Evolutionary conservation across 2,329 filamentous ascomycete species (phyloP).

Genomic region (Zymoseptoria brevis): DNA sequence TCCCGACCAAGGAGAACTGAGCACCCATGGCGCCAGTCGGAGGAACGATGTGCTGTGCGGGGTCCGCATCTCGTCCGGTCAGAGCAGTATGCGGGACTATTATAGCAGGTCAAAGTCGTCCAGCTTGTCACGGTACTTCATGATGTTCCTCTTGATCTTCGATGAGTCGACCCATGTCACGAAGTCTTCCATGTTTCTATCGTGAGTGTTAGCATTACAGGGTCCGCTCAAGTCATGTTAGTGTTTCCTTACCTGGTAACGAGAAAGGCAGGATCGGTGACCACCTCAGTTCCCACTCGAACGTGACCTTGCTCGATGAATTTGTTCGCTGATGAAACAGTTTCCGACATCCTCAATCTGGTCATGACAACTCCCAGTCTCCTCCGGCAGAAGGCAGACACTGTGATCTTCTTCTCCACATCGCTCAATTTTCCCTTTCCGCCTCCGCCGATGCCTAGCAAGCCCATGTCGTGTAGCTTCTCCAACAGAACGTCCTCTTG

Average conservation of each 20-base stretch:
- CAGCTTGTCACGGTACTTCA: constrained; percentile 89
- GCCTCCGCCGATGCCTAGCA: constrained; percentile 62
- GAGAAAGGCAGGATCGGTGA: constrained; percentile 82
- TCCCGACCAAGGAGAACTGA: background rate
- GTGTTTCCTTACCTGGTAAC: constrained; percentile 52
- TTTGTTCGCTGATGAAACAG: constrained; percentile 67
- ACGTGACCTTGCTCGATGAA: constrained; percentile 95
- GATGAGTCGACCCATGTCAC: constrained; percentile 93
- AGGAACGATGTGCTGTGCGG: background rate
- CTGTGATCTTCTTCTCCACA: constrained; percentile 82
- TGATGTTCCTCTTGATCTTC: constrained; percentile 94
- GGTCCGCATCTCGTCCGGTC: background rate
- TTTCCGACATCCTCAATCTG: constrained; percentile 82
- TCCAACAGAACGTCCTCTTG: constrained; percentile 81
- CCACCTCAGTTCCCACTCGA: constrained; percentile 78
- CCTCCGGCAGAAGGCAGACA: constrained; percentile 77
- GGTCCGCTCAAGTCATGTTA: background rate
- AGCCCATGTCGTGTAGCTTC: constrained; percentile 88
- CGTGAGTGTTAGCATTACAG: constrained; percentile 3
- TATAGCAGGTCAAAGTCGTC: constrained; percentile 90
- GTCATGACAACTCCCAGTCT: constrained; percentile 88
- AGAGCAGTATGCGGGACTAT: constrained; percentile 20
- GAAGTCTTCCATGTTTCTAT: constrained; percentile 81
- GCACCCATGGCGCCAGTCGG: background rate
- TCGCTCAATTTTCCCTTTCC: constrained; percentile 54